Evolutionary conservation across 805 yeast genomes (phyloP), one percentile per base, ranked within the genome.

Genomic region (Candida boidinii): DNA sequence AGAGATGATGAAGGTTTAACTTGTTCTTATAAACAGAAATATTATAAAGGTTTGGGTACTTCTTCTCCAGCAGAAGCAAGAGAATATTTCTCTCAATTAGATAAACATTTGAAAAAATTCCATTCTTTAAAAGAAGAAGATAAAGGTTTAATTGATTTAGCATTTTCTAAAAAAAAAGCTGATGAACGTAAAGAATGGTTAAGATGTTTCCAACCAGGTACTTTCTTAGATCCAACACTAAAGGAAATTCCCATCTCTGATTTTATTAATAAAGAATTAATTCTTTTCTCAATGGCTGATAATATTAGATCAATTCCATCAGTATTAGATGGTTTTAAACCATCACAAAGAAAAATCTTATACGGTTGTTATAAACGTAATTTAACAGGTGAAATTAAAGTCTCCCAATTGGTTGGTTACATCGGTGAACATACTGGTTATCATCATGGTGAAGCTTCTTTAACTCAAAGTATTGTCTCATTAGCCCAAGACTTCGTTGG

Each of bases 1-100:
- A 74, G 95, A 60, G 90, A 79, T 32, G 71, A 72, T 4, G 94
- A 83, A 46, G 92, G 96, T 24, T 58, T 61, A 20, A 66, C 60
- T 7, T 76, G 76, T 46, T 71, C 87, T 9, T 92, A 96, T 92
- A 74, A 81, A 29, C 94, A 84, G 48, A 92, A 92, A 70, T 92
- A 92, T 65, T 92, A 86, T 64, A 92, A 92, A 69, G 98, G 98
- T 74, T 72, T 92, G 69, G 98, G 98, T 76, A 87, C 98, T 4
- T 90, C 97, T 1, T 70, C 78, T 1, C 74, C 76, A 18, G 70
- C 64, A 23, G 98, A 92, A 58, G 84, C 83, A 39, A 75, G 92
- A 44, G 92, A 84, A 51, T 92, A 92, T 51, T 92, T 92, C 56
- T 64, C 85, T 26, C 81, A 82, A 41, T 66, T 92, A 21, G 95